phyloP scores from a whole-genome alignment of 176 grass and related monocot genomes.

The Hyparrhenia diplandra region DNA sequence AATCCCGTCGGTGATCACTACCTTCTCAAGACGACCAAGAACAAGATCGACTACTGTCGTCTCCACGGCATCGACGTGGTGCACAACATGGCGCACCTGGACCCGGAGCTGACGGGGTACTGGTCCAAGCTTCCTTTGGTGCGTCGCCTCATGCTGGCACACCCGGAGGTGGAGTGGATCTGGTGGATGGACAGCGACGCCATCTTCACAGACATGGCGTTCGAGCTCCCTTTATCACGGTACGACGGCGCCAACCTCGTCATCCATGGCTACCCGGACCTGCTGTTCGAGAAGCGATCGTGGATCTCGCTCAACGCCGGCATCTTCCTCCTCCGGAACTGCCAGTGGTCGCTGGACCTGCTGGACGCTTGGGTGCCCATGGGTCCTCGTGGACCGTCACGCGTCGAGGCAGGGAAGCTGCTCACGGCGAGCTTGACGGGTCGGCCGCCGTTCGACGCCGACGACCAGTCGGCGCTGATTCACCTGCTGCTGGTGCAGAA shows the following conservation, averaged over 20 bases:
- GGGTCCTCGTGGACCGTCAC: slow-evolving; percentile 47
- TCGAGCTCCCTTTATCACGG: slow-evolving; percentile 48
- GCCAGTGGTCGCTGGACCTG: slow-evolving; percentile 85
- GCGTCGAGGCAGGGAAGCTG: slow-evolving; percentile 48
- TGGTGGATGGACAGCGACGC: slow-evolving; percentile 89
- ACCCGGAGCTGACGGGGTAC: slow-evolving; percentile 32
- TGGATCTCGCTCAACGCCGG: slow-evolving; percentile 65
- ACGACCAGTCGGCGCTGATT: slow-evolving; percentile 84
- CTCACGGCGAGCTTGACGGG: slow-evolving; percentile 45
- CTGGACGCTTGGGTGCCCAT: slow-evolving; percentile 77
- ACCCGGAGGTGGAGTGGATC: slow-evolving; percentile 84
- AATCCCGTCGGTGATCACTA: slow-evolving; percentile 73
- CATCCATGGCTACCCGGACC: slow-evolving; percentile 56
- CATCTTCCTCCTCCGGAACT: slow-evolving; percentile 70
- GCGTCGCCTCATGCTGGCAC: slow-evolving; percentile 67
- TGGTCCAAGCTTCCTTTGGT: slow-evolving; percentile 72
- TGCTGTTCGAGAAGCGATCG: slow-evolving; percentile 46
- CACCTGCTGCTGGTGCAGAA: slow-evolving; percentile 60
- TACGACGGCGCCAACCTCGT: slow-evolving; percentile 59
- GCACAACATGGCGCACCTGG: slow-evolving; percentile 69
- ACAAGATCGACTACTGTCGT: slow-evolving; percentile 87
- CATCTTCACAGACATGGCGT: slow-evolving; percentile 83
- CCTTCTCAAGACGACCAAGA: slow-evolving; percentile 73
- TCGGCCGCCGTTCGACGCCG: slow-evolving; percentile 65
- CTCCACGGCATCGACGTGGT: slow-evolving; percentile 82